Base-by-base conservation (phyloP, 192 early-diverging fungal genomes). In the Allomyces arbusculus region DNA sequence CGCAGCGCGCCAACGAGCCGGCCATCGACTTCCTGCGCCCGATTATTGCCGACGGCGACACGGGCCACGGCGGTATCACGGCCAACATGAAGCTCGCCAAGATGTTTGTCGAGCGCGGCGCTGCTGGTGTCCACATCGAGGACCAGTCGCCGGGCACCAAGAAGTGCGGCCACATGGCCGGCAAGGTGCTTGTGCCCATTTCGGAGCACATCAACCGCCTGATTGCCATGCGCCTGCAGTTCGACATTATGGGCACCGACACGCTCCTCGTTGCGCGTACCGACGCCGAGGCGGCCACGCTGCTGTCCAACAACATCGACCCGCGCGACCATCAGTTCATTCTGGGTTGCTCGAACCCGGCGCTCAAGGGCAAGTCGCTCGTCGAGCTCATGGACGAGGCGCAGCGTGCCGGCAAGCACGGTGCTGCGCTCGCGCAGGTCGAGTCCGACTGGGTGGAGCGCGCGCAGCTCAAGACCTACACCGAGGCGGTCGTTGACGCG, bases 101-200 rank as follows among this genome's bases (percentile, higher is more conserved):
- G 82, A 90, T 96, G 89, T 90, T 96, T 74, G 93, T 96, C 66
- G 90, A 96, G 77, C 85, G 91, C 62, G 93, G 93, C 64, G 93
- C 93, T 24, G 93, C 93, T 28, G 93, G 91, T 72, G 90, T 96
- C 73, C 93, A 96, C 70, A 72, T 89, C 61, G 90, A 95, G 76
- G 91, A 95, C 78, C 91, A 95, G 75, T 86, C 89, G 44, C 86
- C 94, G 24, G 88, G 90, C 69, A 94, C 91, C 71, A 97, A 97
- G 74, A 97, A 97, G 83, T 97, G 95, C 74, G 95, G 95, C 22
- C 95, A 97, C 77, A 97, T 97, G 94, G 94, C 91, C 62, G 94
- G 94, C 63, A 97, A 97, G 76, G 95, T 97, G 28, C 76, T 97
- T n/a, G 95, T 97, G 7, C 95, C 95, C 23, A 91, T 95, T 45